Percentiles rank a stretch among this genome's conserved stretches.
phyloP scores from a whole-genome alignment of 352 stramenopile genomes.

The Globisporangium abappressorium region DNA sequence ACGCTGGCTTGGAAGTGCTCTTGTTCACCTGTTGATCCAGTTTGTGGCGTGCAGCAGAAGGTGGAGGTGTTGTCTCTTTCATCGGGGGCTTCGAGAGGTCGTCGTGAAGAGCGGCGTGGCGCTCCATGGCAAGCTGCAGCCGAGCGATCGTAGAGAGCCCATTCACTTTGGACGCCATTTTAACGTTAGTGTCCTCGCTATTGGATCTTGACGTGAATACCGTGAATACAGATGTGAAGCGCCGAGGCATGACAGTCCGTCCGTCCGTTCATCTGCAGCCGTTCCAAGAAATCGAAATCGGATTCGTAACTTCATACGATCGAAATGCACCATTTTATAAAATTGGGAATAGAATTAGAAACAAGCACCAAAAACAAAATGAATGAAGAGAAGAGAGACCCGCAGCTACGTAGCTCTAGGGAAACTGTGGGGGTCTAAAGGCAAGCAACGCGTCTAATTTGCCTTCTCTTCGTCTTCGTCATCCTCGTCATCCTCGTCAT shows the following conservation, averaged over 20 bases:
- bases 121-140: slow-evolving; percentile 22
- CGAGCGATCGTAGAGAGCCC: slow-evolving; percentile 24
- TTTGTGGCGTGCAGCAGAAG: neutral
- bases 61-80: neutral
- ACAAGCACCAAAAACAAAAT: slow-evolving; percentile 6
- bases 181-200: no score
- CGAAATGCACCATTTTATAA: slow-evolving; percentile 12
- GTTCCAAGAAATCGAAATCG: neutral
- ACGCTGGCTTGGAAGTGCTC: neutral
- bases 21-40: neutral
- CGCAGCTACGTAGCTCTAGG: no score
- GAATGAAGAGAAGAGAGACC: neutral
- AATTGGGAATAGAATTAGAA: slow-evolving; percentile 15
- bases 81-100: neutral
- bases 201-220: no score
- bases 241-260: neutral
- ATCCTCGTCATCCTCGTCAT: slow-evolving; percentile 28
- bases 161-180: neutral
- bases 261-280: no score
- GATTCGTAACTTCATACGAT: neutral
- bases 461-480: slow-evolving; percentile 36
- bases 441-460: slow-evolving; percentile 26
- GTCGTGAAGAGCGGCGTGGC: slow-evolving; percentile 8
- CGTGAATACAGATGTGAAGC: neutral
- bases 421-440: no score